A percentile compares a stretch with the other conserved stretches of the same genome.
Evolutionary conservation across 2,329 filamentous ascomycete species (phyloP).

Genomic region (Fusarium sarcochroum): DNA sequence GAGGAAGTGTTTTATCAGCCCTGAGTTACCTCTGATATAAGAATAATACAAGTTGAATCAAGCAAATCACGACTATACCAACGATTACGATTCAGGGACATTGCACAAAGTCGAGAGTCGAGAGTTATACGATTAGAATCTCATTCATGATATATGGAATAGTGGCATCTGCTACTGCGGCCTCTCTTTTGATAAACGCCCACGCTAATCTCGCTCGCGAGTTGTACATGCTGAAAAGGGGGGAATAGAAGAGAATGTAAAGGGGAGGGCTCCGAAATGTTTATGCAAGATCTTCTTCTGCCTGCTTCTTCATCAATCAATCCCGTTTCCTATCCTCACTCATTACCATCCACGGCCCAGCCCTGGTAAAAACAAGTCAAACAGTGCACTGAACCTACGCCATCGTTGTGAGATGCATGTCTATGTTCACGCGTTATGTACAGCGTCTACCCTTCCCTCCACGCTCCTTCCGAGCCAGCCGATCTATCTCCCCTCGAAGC

Average conservation of each 20-base stretch:
- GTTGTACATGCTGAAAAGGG: slow-evolving; percentile 47
- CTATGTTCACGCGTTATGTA: slow-evolving; percentile 45
- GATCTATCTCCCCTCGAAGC: slow-evolving; percentile 26
- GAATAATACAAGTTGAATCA: too few relatives aligned
- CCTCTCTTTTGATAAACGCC: slow-evolving; percentile 47
- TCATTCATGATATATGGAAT: slow-evolving; percentile 33
- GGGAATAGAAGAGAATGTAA: slow-evolving; percentile 41
- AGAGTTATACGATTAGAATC: neutral
- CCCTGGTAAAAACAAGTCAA: slow-evolving; percentile 23
- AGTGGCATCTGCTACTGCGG: slow-evolving; percentile 36
- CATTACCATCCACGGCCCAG: slow-evolving; percentile 43
- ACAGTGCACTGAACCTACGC: slow-evolving; percentile 29
- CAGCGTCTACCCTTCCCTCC: slow-evolving; percentile 24
- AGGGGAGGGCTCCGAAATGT: slow-evolving; percentile 36
- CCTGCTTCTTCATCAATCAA: slow-evolving; percentile 33
- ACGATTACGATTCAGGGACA: too few relatives aligned
- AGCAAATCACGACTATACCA: too few relatives aligned
- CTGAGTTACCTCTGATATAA: slow-evolving; percentile 49
- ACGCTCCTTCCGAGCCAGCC: slow-evolving; percentile 7
- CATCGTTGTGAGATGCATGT: slow-evolving; percentile 36
- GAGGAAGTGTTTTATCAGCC: slow-evolving; percentile 78
- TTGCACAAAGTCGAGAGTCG: neutral
- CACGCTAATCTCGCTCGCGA: slow-evolving; percentile 50
- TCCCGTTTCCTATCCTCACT: slow-evolving; percentile 29
- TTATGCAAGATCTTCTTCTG: slow-evolving; percentile 45